Conservation (phyloP, 192 early-diverging fungal genomes). For the Entomortierella chlamydospora region DNA sequence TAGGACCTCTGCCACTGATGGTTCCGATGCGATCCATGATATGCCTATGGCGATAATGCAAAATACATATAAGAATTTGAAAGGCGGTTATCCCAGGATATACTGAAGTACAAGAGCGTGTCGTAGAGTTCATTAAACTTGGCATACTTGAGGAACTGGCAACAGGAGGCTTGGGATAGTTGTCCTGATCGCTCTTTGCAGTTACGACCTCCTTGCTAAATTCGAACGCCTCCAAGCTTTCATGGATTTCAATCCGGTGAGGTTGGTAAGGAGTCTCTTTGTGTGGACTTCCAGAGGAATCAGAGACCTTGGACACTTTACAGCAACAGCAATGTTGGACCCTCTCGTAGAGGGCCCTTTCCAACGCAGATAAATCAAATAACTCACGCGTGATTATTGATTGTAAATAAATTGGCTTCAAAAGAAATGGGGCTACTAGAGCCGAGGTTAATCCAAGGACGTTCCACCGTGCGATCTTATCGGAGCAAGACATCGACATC, state of each 20-base stretch:
- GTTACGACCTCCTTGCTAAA: constrained; percentile 16
- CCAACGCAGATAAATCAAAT: constrained; percentile 69
- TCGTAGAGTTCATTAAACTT: too few species aligned
- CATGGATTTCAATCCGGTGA: not conserved
- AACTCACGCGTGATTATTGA: constrained; percentile 76
- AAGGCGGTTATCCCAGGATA: not conserved
- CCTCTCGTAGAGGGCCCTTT: constrained; percentile 75
- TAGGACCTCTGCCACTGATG: constrained; percentile 54
- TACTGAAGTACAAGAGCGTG: too few species aligned
- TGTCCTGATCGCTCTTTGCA: constrained; percentile 3
- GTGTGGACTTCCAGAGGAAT: not conserved
- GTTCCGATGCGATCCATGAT: constrained; percentile 38
- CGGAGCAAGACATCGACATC: constrained; percentile 84
- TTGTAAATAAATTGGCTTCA: constrained; percentile 75
- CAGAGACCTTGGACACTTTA: too few species aligned
- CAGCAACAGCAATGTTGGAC: constrained; percentile 16
- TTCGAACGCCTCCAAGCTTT: constrained; percentile 10
- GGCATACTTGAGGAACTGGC: constrained; percentile 38
- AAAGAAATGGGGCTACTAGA: constrained; percentile 67
- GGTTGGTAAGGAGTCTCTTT: not conserved
- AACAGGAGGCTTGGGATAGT: constrained; percentile 2
- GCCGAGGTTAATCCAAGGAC: constrained; percentile 82
- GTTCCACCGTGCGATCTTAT: constrained; percentile 93
- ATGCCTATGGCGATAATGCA: constrained; percentile 5
- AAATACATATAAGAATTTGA: not conserved